Conservation (phyloP, 2,329 filamentous ascomycete genomes). For the Venturia nashicola region DNA sequence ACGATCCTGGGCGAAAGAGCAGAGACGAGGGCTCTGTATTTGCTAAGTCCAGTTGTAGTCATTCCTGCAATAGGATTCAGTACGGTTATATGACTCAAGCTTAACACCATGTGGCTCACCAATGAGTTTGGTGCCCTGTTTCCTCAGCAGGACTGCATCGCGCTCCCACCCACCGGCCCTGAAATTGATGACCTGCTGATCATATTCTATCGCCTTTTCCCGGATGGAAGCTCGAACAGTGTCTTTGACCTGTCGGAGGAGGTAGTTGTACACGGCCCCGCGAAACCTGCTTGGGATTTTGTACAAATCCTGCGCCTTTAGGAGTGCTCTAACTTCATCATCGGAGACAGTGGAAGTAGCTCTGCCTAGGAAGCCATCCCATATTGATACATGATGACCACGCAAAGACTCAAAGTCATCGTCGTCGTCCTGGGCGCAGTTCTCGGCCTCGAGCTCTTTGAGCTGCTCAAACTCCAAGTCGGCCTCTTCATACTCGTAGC, state of each 20-base stretch:
- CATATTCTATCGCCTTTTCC: conserved; percentile 37
- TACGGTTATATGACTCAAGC: background rate
- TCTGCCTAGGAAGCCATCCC: conserved; percentile 29
- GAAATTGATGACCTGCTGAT: conserved; percentile 36
- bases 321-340: conserved; percentile 23
- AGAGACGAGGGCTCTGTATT: conserved; percentile 61
- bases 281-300: conserved; percentile 43
- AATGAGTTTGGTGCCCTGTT: conserved; percentile 34
- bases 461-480: conserved; percentile 50
- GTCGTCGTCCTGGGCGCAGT: conserved; percentile 40
- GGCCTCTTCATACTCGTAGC: conserved; percentile 45
- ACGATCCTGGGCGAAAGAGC: conserved; percentile 54
- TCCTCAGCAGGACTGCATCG: conserved; percentile 48
- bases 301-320: conserved; percentile 43
- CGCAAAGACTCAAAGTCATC: conserved; percentile 27
- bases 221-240: conserved; percentile 36
- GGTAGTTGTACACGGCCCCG: conserved; percentile 52
- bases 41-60: conserved; percentile 72
- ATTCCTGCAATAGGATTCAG: conserved; percentile 30
- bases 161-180: conserved; percentile 47
- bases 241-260: conserved; percentile 39
- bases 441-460: conserved; percentile 48
- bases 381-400: conserved; percentile 20
- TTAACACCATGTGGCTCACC: background rate
- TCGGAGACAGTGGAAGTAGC: conserved; percentile 17